Percentiles rank a stretch among this genome's conserved stretches.
Conservation (phyloP, 2,329 filamentous ascomycete species). For the Ophiocordyceps camponoti-saundersi region DNA sequence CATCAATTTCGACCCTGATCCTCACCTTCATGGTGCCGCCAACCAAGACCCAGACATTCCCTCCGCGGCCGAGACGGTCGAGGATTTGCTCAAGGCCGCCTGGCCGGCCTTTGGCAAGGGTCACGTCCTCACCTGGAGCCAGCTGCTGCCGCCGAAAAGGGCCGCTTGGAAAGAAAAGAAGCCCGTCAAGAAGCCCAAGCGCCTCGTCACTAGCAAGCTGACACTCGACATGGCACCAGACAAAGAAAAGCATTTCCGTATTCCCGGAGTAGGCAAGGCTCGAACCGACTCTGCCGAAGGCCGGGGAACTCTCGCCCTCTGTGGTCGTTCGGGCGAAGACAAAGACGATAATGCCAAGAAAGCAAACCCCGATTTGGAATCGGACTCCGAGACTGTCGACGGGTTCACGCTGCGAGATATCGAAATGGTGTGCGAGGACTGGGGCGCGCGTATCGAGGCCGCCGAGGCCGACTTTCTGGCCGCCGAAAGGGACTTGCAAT, state of each 20-base stretch:
- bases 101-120: constrained; percentile 71
- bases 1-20: constrained; percentile 31
- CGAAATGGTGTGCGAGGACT: constrained; percentile 73
- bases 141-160: constrained; percentile 66
- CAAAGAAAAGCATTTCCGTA: constrained; percentile 70
- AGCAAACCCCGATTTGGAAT: constrained; percentile 32
- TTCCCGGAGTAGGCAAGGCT: constrained; percentile 45
- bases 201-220: constrained; percentile 73
- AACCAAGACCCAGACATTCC: constrained; percentile 49
- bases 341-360: constrained; percentile 20
- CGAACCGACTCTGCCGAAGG: constrained; percentile 31
- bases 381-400: constrained; percentile 48
- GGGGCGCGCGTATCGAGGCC: constrained; percentile 47
- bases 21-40: constrained; percentile 20
- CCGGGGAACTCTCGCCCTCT: constrained; percentile 29
- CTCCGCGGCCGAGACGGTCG: constrained; percentile 52
- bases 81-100: constrained; percentile 60
- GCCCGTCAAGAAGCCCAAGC: constrained; percentile 62
- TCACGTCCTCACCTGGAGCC: constrained; percentile 60
- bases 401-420: constrained; percentile 69
- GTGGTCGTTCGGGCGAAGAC: constrained; percentile 16
- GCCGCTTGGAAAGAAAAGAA: constrained; percentile 65
- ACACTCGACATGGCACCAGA: constrained; percentile 74
- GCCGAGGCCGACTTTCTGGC: constrained; percentile 21
- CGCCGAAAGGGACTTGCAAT: constrained; percentile 13